Evolutionary conservation across 768 basidiomycete species (phyloP), one percentile per base, ranked within the genome.

Genomic region (Tylopilus plumbeoviolaceoides): DNA sequence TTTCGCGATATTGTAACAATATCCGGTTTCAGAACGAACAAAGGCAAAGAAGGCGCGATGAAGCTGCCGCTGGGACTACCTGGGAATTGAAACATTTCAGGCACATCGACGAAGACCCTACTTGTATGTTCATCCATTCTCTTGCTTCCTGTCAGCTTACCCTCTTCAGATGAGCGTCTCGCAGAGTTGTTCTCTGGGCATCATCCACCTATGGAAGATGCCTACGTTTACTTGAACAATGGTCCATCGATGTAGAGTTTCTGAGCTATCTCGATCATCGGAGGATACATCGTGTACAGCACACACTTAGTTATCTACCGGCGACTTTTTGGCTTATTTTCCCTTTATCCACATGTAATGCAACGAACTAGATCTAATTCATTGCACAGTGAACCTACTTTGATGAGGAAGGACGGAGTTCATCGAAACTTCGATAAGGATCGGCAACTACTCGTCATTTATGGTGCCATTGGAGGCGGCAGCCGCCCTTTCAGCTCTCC

Each of bases 11-110:
- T 36, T 2, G 5, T 57, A 15, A 56, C 23, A 7, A 27, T n/a
- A n/a, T 44, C 25, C 43, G 23, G 44, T 48, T 25, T 30, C 58
- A 95, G 93, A 97, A 95, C 59, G 89, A 94, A 31, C 93, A 97
- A 73, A 79, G 95, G 51, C 91, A 95, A 71, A 78, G 81, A 70
- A 77, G 95, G 56, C 86, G 83, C 62, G 90, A 94, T 56, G 95
- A 98, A 68, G 60, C 63, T 8, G 83, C 87, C 0, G 83, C 78
- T n/a, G 85, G 82, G 2, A 82, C 77, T 10, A 73, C 77, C 1
- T 95, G 93, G 91, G 63, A 77, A 53, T 69, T 91, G 55, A 86
- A 83, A 68, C 88, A 93, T 62, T 98, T 98, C 63, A 72, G 71
- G 31, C 79, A 82, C 59, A 72, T 87, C 27, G 84, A 83, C 10